Conservation (phyloP, 2,329 filamentous ascomycete species). For the Teratosphaeria epicoccoides region DNA sequence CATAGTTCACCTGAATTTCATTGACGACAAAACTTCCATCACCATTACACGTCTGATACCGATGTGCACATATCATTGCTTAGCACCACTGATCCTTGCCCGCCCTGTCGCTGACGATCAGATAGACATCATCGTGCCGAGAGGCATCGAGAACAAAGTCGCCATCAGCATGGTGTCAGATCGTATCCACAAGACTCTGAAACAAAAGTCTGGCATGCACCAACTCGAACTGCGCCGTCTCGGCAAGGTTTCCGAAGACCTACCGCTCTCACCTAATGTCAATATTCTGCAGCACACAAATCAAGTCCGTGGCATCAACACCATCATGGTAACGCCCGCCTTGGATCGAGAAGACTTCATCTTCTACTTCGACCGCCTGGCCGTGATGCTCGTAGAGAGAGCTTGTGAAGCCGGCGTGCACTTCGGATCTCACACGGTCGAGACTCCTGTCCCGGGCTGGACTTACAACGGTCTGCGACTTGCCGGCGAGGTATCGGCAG, state of each 20-base stretch:
- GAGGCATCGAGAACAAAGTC: constrained; percentile 88
- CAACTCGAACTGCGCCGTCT: constrained; percentile 67
- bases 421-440: constrained; percentile 53
- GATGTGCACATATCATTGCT: neutral
- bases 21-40: constrained; percentile 29
- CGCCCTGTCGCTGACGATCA: neutral
- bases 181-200: constrained; percentile 77
- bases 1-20: constrained; percentile 32
- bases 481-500: constrained; percentile 66
- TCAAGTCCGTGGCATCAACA: constrained; percentile 81
- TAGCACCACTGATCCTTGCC: neutral
- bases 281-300: constrained; percentile 63
- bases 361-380: constrained; percentile 90
- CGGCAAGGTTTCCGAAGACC: constrained; percentile 55
- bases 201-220: constrained; percentile 76
- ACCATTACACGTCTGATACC: constrained; percentile 13
- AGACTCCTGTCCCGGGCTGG: constrained; percentile 56
- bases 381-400: constrained; percentile 73
- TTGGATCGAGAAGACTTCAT: constrained; percentile 83
- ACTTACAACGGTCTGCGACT: constrained; percentile 61
- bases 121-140: constrained; percentile 80
- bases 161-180: constrained; percentile 90
- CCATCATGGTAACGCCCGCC: constrained; percentile 71
- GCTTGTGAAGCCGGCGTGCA: constrained; percentile 62
- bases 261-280: constrained; percentile 64